Base-by-base conservation (phyloP, 2,329 filamentous ascomycete species). In the Aspergillus pseudoglaucus region DNA sequence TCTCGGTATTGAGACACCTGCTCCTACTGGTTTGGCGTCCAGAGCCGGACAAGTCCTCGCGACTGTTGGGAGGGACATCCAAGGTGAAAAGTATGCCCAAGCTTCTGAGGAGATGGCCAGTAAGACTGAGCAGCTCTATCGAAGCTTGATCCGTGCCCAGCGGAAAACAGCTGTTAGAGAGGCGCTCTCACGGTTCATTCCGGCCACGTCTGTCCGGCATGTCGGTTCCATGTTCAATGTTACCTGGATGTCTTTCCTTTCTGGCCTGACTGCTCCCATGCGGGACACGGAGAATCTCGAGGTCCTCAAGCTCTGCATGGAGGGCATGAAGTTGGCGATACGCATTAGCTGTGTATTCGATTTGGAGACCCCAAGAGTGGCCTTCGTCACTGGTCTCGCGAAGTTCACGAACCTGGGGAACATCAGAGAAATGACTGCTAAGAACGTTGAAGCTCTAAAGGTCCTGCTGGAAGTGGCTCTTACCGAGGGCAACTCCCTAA, bases 231-330 rank as follows among this genome's bases (percentile, higher is more conserved):
- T 98, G 93, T 97, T 98, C 63, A 90, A 95, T 60, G 90, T 95
- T 20, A 94, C 90, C 0, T 98, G 93, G 93, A 98, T 97, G 91
- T 95, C 91, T 8, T 94, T 96, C 68, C 86, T 98, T 61, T 97
- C 91, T 4, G 90, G 90, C 0, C 78, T 98, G 22, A 96, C 91
- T 1, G 90, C 88, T 44, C 88, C 94, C 57, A 90, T 93, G 65
- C 93, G 97, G 59, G 90, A 95, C 63, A 87, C 88, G 0, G 88
- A 95, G 57, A 96, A 96, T 60, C 76, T 95, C 4, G 90, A 96
- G 56, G 88, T 93, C 14, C 90, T 96, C 66, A 89, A 85, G 63
- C 72, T 95, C 6, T 98, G 93, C 61, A 85, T 98, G 60, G 91
- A 98, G 62, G 93, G 93, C 3, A 89, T 97, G 77, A 95, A 90